These are phyloP conservation scores for Huntiella decipiens DNA, from an alignment of 2,329 filamentous ascomycete species.

Conservation along the genomic window DNA sequence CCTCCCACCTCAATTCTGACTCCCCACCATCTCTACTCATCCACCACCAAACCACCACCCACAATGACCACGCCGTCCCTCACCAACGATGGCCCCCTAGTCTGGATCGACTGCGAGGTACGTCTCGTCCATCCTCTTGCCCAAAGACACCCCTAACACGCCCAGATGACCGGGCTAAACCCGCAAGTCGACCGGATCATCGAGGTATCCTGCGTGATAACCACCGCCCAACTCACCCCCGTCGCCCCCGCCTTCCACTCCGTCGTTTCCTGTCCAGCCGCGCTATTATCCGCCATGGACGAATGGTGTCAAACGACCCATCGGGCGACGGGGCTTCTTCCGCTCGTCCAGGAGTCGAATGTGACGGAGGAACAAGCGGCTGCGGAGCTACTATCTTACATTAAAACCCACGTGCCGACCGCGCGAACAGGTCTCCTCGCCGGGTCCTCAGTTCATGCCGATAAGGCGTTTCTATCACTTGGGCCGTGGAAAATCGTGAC, in stretches of 20 bases:
- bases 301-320: conserved; percentile 79
- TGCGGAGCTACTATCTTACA: conserved; percentile 54
- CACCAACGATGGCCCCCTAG: conserved; percentile 37
- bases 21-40: not conserved
- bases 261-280: conserved; percentile 53
- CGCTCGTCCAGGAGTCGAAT: conserved; percentile 21
- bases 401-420: conserved; percentile 51
- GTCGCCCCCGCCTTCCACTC: conserved; percentile 59
- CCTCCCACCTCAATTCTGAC: too few relatives aligned
- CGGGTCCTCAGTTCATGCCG: conserved; percentile 84
- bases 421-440: conserved; percentile 54
- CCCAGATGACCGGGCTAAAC: conserved; percentile 69
- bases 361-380: conserved; percentile 63
- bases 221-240: conserved; percentile 56
- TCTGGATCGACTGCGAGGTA: conserved; percentile 65
- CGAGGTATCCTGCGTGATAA: conserved; percentile 84
- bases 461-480: conserved; percentile 60
- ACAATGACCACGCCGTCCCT: not conserved
- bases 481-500: conserved; percentile 56
- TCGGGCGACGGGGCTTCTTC: conserved; percentile 60
- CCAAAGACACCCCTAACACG: not conserved
- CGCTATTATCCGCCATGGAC: conserved; percentile 59
- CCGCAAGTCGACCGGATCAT: conserved; percentile 65
- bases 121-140: not conserved
- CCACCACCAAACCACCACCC: not conserved